Conservation (phyloP, 1,284 basidiomycete species). For the Filobasidium uniguttulatum region DNA sequence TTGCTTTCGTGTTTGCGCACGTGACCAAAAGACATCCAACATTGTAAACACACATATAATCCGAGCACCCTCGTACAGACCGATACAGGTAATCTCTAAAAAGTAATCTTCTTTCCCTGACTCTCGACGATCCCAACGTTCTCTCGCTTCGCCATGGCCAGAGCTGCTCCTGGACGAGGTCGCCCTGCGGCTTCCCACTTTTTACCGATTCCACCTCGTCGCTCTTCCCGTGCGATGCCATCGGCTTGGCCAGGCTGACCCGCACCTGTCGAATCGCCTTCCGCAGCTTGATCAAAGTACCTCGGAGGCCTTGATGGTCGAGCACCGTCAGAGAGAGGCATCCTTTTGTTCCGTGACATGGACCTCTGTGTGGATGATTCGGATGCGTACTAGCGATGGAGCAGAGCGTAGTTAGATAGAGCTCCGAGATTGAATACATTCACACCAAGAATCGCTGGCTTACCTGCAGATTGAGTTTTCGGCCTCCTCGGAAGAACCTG, state of each 20-base stretch:
- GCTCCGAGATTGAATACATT: no score
- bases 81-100: no score
- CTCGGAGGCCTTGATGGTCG: neutral
- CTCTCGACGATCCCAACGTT: constrained; percentile 67
- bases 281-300: constrained; percentile 1
- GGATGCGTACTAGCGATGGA: constrained; percentile 29
- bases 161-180: constrained; percentile 73
- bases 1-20: no score
- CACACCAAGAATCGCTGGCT: constrained; percentile 28
- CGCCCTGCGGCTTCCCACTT: constrained; percentile 41
- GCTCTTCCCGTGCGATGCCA: constrained; percentile 4
- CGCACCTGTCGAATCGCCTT: constrained; percentile 6
- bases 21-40: no score
- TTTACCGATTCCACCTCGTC: constrained; percentile 25
- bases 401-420: no score
- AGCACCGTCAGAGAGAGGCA: neutral
- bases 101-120: constrained; percentile 71
- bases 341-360: constrained; percentile 1
- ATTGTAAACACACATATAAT: no score
- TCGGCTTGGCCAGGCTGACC: constrained; percentile 7
- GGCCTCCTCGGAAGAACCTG: constrained; percentile 59
- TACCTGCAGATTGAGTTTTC: constrained; percentile 67
- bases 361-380: constrained; percentile 27
- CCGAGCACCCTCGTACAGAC: no score
- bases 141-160: constrained; percentile 75